Conservation (phyloP, 116 monocot genomes). For the Dioscorea cayenensis region DNA sequence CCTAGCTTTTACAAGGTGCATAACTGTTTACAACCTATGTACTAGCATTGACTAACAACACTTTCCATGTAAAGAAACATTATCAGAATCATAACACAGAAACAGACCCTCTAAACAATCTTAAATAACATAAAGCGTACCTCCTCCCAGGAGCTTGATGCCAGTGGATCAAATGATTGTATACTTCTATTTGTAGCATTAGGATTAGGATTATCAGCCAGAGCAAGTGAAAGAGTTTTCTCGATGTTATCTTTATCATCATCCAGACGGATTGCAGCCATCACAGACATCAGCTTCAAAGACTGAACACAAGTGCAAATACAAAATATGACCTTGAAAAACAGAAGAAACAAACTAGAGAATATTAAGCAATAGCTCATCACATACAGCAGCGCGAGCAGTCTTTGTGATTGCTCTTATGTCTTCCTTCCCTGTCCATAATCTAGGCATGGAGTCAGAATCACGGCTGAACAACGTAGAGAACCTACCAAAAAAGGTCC, state of each 20-base stretch:
- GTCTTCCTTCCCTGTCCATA: constrained; percentile 99
- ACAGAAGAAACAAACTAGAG: neutral
- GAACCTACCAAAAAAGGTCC: constrained; percentile 45
- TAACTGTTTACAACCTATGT: neutral
- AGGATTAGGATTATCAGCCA: constrained; percentile 36
- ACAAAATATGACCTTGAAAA: neutral
- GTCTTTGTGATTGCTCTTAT: constrained; percentile 88
- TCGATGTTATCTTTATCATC: constrained; percentile 74
- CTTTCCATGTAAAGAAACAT: neutral
- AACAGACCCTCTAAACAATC: neutral
- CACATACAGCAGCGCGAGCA: constrained; percentile 76
- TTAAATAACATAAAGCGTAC: constrained; percentile 19
- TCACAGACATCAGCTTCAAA: constrained; percentile 85
- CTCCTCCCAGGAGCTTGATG: constrained; percentile 95
- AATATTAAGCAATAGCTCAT: neutral
- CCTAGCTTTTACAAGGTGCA: neutral
- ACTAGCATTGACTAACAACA: neutral
- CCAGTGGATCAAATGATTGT: constrained; percentile 63
- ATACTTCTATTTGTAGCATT: constrained; percentile 39
- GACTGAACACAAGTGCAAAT: constrained; percentile 42
- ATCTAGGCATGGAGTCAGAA: constrained; percentile 91
- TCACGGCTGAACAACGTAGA: constrained; percentile 81
- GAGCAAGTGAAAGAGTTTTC: constrained; percentile 67
- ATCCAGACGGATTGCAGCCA: constrained; percentile 89
- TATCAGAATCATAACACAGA: neutral